Base-by-base conservation (phyloP, 1,284 basidiomycete species). In the Cryptococcus neoformans region DNA sequence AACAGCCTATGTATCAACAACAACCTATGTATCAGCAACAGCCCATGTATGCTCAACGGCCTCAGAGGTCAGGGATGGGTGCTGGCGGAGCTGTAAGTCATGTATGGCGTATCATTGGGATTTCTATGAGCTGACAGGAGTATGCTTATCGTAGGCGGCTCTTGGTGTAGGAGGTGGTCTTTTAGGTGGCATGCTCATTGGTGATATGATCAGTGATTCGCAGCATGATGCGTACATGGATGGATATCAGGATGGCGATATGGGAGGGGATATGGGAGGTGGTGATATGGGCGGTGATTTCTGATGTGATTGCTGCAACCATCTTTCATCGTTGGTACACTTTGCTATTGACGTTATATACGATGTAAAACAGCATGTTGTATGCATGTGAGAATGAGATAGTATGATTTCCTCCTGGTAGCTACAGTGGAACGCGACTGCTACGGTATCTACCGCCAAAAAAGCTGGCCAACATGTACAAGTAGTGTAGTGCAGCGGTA, bases 101-200 rank as follows among this genome's bases (percentile, higher is more conserved):
- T 21, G 21, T 21, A 21, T 21, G 21, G 21, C 21, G 21, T 21
- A 21, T 21, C 21, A 21, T 21, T 0, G 8, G 21, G 8, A 16
- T 49, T 49, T n/a, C 16, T 14, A 53, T 6, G 9, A 39, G 17
- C 45, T 21, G 21, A 21, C 21, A 21, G 21, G 21, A 21, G 21
- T 21, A 21, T 21, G 21, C 21, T 21, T 21, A 21, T 21, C 10
- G 21, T 38, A 65, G 66, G 66, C 70, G n/a, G 63, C 63, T 38
- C 60, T 76, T 14, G 74, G 74, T 62, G 16, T 67, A 7, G 75
- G 74, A 51, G 76, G 74, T 63, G 74, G 74, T 60, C 59, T 77
- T 8, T 58, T 75, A 36, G 75, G 76, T 44, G 76, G 76, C 47
- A 75, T 78, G 75, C 64, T 76, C 66, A 55, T 78, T 49, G 76